Evolutionary conservation across 176 grass and related monocot genomes (phyloP), one percentile per base, ranked within the genome.

Genomic region (Paspalum notatum): DNA sequence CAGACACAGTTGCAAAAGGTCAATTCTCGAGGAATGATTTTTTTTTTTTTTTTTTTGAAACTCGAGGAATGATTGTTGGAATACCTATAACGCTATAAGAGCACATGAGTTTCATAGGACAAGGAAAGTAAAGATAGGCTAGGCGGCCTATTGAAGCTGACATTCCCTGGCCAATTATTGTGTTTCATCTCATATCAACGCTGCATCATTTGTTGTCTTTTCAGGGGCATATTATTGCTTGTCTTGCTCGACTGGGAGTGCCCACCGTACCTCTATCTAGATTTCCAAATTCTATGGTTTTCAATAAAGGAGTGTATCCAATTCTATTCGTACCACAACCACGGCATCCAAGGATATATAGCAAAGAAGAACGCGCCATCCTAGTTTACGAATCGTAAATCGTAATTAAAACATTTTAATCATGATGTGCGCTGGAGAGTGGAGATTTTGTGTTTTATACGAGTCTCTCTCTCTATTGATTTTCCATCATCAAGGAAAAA

Each of bases 141-240:
- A 55, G 15, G 42, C 42, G 21, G 10, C 47, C 72, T 65, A 71
- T 22, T 45, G 79, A 87, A 56, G 62, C 18, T 55, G 85, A 71
- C 85, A 71, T 82, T 77, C 56, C 79, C 7, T 76, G 78, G 50
- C 46, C 79, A 87, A 87, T 87, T 87, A 87, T 87, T 87, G 73
- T 77, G 22, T 41, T 62, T 18, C 62, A 54, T 65, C 67, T 41
- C 72, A 82, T 62, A 62, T 74, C 64, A 82, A 82, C 65, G 18
- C 53, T 54, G 32, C 64, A 47, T 82, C 72, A 71, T 70, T 70
- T 7, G 13, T 46, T 80, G 46, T 82, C 79, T 77, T 82, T 82
- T 76, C 78, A 76, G 27, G 45, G 62, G 64, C 42, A 82, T 69
- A 81, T 81, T 77, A 82, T 87, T 77, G 55, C 38, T 39, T 27